These are phyloP conservation scores for Austropuccinia psidii DNA, from an alignment of 1,284 basidiomycete species.

Conservation along the genomic window DNA sequence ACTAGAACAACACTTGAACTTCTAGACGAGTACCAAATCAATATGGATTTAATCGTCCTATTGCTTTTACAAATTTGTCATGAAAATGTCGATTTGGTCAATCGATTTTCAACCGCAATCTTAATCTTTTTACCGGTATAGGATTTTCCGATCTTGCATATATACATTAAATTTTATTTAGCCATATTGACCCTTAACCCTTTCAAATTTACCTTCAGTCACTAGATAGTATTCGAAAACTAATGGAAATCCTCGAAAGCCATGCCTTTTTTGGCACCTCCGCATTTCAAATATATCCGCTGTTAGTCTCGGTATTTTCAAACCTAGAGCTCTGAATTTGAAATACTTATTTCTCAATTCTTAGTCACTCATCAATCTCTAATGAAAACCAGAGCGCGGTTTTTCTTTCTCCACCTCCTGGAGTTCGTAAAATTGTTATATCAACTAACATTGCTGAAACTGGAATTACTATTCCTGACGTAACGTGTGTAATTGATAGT, in stretches of 20 bases:
- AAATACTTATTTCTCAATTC: conserved; percentile 39
- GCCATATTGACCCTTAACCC: neutral
- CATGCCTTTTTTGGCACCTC: conserved; percentile 66
- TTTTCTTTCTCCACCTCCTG: conserved; percentile 46
- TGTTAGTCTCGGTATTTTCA: conserved; percentile 53
- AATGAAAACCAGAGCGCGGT: conserved; percentile 46
- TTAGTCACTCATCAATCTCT: conserved; percentile 45
- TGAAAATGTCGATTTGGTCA: conserved; percentile 54
- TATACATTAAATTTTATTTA: conserved; percentile 46
- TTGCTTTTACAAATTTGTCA: conserved; percentile 83
- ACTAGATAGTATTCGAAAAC: conserved; percentile 68
- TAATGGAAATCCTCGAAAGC: conserved; percentile 71
- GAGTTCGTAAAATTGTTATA: conserved; percentile 50
- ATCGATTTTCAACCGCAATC: conserved; percentile 66
- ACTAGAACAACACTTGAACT: conserved; percentile 76
- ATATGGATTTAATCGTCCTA: conserved; percentile 79
- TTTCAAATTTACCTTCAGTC: neutral
- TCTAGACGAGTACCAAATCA: conserved; percentile 80
- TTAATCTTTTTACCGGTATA: conserved; percentile 86
- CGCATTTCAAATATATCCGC: conserved; percentile 69
- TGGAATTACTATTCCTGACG: conserved; percentile 95
- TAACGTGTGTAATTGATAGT: conserved; percentile 92
- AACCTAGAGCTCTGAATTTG: conserved; percentile 41
- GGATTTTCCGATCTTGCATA: neutral
- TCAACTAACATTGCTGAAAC: conserved; percentile 70